Conservation (phyloP, 2,329 filamentous ascomycete genomes). For the Apiospora saccharicola region DNA sequence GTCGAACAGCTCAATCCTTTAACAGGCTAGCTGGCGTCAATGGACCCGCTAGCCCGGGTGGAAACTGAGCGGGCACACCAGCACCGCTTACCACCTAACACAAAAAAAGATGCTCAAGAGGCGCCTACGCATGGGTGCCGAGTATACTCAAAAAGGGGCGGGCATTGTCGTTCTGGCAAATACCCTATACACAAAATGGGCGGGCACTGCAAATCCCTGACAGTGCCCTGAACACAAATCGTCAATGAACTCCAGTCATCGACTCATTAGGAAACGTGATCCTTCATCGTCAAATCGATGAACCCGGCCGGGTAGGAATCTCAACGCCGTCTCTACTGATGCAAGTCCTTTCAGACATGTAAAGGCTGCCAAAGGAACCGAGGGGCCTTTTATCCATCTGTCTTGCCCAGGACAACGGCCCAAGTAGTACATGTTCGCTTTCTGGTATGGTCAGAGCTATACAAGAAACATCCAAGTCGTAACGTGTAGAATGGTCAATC, state of each 20-base stretch:
- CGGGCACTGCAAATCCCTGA: not conserved
- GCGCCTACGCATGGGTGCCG: not conserved
- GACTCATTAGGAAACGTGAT: conserved; percentile 11
- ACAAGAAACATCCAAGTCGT: not conserved
- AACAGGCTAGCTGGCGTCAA: conserved; percentile 18
- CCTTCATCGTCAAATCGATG: not conserved
- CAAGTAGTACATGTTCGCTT: conserved; percentile 9
- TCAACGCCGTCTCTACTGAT: conserved; percentile 11
- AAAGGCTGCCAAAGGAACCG: not conserved
- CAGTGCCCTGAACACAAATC: not conserved
- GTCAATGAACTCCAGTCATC: conserved; percentile 8
- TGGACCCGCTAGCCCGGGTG: conserved; percentile 10
- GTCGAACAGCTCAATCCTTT: conserved; percentile 27
- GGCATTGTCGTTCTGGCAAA: not conserved
- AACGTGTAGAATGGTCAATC: not conserved
- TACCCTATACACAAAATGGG: not conserved
- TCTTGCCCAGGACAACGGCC: conserved; percentile 19
- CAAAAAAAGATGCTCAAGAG: not conserved
- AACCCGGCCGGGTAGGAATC: conserved; percentile 4
- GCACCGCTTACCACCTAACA: not conserved
- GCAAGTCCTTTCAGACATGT: not conserved
- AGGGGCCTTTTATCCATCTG: conserved; percentile 9
- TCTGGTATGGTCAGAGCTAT: not conserved
- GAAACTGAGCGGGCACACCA: not conserved
- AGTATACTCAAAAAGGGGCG: not conserved